Base-by-base conservation (phyloP, 306 rosid species). In the Arachis stenosperma region DNA sequence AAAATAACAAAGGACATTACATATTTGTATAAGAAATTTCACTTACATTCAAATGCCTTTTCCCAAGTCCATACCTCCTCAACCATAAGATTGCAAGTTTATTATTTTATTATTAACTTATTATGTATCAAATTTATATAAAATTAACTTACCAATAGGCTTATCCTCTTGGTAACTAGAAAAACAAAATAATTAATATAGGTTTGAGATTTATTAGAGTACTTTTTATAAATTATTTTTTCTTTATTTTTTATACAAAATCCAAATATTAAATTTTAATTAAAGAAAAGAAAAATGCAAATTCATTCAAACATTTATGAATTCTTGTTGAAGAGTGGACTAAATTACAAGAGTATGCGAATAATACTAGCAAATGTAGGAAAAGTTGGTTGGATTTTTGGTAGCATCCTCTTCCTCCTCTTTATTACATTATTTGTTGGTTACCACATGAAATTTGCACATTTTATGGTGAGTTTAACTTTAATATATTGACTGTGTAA, bases 301-400 rank as follows among this genome's bases (percentile, higher is more conserved):
- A 9, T 29, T 1, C 8, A 27, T 29, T 58, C 11, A 8, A 3
- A 57, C n/a, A 29, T 58, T 58, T 9, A 29, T 58, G 13, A 29
- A 29, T 58, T 1, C 63, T 29, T 29, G 13, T 22, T 29, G 62
- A 57, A 14, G 4, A 40, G 10, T 44, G 46, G 44, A 29, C 29
- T 54, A 29, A 60, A 59, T 71, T 33, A 33, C 2, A 33, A 33
- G 37, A 33, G 37, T 4, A 36, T 5, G 53, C 58, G 75, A 58
- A 46, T 50, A 46, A 52, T 14, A 6, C 8, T 52, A 52, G 44
- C 12, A 11, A 63, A 46, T 55, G 55, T 39, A 37, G 70, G 27
- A 80, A 69, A 84, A 74, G 75, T 84, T 82, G 66, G 87, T 82
- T 77, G 79, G 77, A 58, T 77, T 75, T 75, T 75, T 58, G 81